Evolutionary conservation across 495 filamentous ascomycete genomes (phyloP), one percentile per base, ranked within the genome.

Genomic region (Emericellopsis terricola): DNA sequence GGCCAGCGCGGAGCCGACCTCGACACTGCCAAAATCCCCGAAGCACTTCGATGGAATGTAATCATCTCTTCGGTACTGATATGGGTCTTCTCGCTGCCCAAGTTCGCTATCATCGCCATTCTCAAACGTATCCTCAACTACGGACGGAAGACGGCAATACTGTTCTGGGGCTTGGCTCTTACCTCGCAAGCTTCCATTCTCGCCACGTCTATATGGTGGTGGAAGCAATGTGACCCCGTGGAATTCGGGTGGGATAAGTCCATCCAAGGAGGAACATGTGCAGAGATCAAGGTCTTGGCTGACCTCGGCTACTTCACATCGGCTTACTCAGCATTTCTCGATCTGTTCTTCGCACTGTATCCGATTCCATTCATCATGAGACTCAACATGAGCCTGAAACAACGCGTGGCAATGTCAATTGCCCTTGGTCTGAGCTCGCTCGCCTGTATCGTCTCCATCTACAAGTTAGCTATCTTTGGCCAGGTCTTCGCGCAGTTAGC

Each of bases 31-130:
- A 9, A 41, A 8, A 24, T 31, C 9, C 38, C 5, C 10, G 34
- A 31, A 15, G 43, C 46, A 3, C 31, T 49, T 6, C 41, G 44
- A 37, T 49, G 45, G 33, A 49, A 49, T 27, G 46, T 27, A 7
- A 46, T 49, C 8, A 49, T 49, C 20, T 46, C 43, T 18, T 29
- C 43, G 2, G 26, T 49, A 27, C 19, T 46, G 19, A 44, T 49
- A 40, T 49, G 46, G 46, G 39, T 42, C 26, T 49, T 49, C 23
- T 49, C 46, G 2, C 31, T 49, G 16, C 46, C 46, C 2, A 49
- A 49, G 18, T 49, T 49, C 29, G 46, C 46, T 21, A 46, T 49
- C 31, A 47, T 49, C 29, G 46, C 46, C 19, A 46, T 49, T 15
- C 23, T 49, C 4, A 49, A 49, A 26, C 43, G 46, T 24, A 49